These are phyloP conservation scores for Candida dajiaensis DNA, from an alignment of 805 yeast species.

Conservation along the genomic window DNA sequence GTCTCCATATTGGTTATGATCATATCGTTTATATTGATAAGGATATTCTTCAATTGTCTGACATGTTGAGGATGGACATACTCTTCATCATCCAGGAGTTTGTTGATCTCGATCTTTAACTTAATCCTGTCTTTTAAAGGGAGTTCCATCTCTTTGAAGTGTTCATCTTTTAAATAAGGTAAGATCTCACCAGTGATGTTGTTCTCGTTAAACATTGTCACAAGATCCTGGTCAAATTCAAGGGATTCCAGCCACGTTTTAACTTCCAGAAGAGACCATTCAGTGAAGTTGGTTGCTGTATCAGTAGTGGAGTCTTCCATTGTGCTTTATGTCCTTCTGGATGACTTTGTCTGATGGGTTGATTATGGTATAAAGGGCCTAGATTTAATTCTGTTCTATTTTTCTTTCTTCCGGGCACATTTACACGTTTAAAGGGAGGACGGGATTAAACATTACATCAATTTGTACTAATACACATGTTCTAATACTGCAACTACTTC, in stretches of 20 bases:
- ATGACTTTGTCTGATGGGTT: not conserved
- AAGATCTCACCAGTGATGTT: constrained; percentile 70
- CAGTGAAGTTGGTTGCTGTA: constrained; percentile 3
- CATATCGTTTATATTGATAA: constrained; percentile 11
- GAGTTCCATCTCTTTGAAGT: constrained; percentile 70
- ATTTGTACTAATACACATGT: no score
- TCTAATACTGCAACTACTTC: no score
- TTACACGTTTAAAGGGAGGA: no score
- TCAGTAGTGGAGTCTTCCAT: not conserved
- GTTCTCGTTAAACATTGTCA: constrained; percentile 40
- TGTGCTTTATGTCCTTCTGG: no score
- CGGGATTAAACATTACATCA: no score
- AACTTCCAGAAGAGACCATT: constrained; percentile 22
- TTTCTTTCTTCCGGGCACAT: not conserved
- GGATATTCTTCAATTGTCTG: constrained; percentile 6
- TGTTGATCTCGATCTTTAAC: constrained; percentile 55
- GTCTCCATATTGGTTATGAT: constrained; percentile 12
- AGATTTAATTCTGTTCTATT: not conserved
- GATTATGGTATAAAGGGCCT: not conserved
- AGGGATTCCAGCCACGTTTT: constrained; percentile 20
- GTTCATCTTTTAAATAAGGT: constrained; percentile 61
- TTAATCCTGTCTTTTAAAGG: constrained; percentile 47
- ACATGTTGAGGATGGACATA: constrained; percentile 9
- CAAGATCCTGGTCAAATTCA: constrained; percentile 13
- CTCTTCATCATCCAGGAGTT: constrained; percentile 30